Percentiles rank a stretch among this genome's conserved stretches.
Evolutionary conservation across 371 early-diverging fungal genomes (phyloP).

Genomic region (Syncephalis plumigaleata): DNA sequence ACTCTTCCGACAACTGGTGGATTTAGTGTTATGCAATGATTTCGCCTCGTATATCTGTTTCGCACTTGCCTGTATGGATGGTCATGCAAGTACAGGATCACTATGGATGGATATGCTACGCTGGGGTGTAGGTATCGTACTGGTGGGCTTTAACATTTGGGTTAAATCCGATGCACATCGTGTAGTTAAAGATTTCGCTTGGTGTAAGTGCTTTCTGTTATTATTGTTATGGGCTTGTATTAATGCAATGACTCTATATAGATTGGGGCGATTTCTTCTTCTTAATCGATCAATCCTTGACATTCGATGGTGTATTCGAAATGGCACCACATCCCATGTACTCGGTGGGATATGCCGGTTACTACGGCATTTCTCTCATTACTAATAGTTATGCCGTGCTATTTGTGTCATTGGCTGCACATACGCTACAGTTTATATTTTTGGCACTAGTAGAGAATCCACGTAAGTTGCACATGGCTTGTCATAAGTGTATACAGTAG

Average conservation of each 20-base stretch:
- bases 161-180: conserved; percentile 92
- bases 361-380: conserved; percentile 81
- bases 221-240: neutral
- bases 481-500: neutral
- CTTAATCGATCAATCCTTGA: conserved; percentile 66
- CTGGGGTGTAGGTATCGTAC: conserved; percentile 51
- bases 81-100: conserved; percentile 23
- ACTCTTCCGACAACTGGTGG: conserved; percentile 84
- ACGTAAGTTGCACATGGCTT: conserved; percentile 23
- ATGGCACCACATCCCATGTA: conserved; percentile 98
- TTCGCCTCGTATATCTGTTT: conserved; percentile 74
- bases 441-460: conserved; percentile 86
- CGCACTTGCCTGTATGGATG: conserved; percentile 49
- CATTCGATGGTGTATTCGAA: conserved; percentile 89
- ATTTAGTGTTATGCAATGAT: conserved; percentile 83
- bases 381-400: conserved; percentile 75
- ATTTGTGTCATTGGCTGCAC: conserved; percentile 75
- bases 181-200: conserved; percentile 92
- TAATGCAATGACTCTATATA: conserved; percentile 9
- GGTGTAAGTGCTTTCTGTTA: conserved; percentile 49
- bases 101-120: conserved; percentile 42
- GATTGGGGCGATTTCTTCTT: conserved; percentile 98
- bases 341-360: conserved; percentile 90
- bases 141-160: conserved; percentile 84
- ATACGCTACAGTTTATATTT: conserved; percentile 77